Conservation (phyloP, 2,329 filamentous ascomycete species). For the Stagonosporopsis chrysanthemi region DNA sequence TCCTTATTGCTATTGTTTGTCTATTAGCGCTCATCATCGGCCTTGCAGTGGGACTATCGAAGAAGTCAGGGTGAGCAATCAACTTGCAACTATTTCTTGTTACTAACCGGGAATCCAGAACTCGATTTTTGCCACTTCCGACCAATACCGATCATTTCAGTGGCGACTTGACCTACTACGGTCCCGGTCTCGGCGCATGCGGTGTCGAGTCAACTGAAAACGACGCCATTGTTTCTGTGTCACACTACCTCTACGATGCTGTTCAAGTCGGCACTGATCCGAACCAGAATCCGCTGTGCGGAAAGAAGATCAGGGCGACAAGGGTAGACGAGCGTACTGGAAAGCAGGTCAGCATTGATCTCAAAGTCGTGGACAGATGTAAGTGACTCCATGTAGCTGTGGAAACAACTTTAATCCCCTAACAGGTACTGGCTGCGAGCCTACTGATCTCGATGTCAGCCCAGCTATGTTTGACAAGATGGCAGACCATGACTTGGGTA, state of each 20-base stretch:
- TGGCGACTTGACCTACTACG: constrained; percentile 75
- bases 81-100: too few relatives aligned
- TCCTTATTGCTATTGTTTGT: constrained; percentile 42
- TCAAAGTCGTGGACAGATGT: constrained; percentile 75
- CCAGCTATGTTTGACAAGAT: constrained; percentile 57
- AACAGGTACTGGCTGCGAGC: constrained; percentile 56
- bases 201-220: constrained; percentile 62
- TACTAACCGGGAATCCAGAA: constrained; percentile 20
- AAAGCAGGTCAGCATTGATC: constrained; percentile 60
- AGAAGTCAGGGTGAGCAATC: constrained; percentile 28
- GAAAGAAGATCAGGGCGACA: constrained; percentile 68
- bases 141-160: constrained; percentile 60
- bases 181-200: constrained; percentile 72
- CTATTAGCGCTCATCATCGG: constrained; percentile 53
- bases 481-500: constrained; percentile 55
- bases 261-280: constrained; percentile 57
- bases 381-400: constrained; percentile 17
- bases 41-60: constrained; percentile 50
- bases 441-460: constrained; percentile 60
- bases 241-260: constrained; percentile 71
- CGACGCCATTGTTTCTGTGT: constrained; percentile 72
- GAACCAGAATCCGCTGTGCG: constrained; percentile 73
- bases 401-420: constrained; percentile 21
- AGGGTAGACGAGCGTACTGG: constrained; percentile 56
- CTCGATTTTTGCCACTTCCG: constrained; percentile 60